phyloP scores from a whole-genome alignment of 176 grass and related monocot genomes.

The Tuctoria greenei region DNA sequence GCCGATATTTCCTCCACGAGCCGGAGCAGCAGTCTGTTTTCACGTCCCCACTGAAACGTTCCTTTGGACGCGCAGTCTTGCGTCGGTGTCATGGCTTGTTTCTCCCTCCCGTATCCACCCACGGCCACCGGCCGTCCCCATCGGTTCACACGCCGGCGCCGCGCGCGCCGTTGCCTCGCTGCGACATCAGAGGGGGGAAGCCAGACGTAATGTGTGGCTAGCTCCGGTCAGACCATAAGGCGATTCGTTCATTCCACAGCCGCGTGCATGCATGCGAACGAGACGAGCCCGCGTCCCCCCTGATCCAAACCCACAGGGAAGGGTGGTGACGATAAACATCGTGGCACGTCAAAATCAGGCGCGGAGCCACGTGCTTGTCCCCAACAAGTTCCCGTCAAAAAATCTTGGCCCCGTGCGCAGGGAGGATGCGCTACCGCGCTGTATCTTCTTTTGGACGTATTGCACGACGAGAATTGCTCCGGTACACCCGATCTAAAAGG shows the following conservation, averaged over 20 bases:
- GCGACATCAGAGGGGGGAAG: background rate
- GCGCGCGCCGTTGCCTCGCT: background rate
- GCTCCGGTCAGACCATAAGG: background rate
- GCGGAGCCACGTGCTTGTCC: background rate
- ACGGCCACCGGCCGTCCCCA: constrained; percentile 3
- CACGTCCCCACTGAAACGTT: background rate
- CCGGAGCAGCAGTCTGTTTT: background rate
- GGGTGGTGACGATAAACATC: background rate
- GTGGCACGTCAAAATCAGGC: background rate
- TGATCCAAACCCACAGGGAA: background rate
- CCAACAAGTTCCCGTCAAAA: constrained; percentile 4
- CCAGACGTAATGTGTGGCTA: background rate
- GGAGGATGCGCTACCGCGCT: no score
- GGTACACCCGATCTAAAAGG: no score
- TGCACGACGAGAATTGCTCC: no score
- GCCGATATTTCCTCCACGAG: constrained; percentile 22
- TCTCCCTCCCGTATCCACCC: constrained; percentile 5
- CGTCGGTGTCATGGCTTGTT: background rate
- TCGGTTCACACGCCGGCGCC: constrained; percentile 7
- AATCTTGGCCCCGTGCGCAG: constrained; percentile 11
- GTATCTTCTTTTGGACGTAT: no score
- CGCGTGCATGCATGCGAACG: background rate
- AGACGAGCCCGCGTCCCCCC: background rate
- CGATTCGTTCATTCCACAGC: background rate
- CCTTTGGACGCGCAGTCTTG: background rate